A percentile compares a stretch with the other conserved stretches of the same genome.
phyloP scores from a whole-genome alignment of 768 basidiomycete genomes.

The Podaxis carcinomalis region DNA sequence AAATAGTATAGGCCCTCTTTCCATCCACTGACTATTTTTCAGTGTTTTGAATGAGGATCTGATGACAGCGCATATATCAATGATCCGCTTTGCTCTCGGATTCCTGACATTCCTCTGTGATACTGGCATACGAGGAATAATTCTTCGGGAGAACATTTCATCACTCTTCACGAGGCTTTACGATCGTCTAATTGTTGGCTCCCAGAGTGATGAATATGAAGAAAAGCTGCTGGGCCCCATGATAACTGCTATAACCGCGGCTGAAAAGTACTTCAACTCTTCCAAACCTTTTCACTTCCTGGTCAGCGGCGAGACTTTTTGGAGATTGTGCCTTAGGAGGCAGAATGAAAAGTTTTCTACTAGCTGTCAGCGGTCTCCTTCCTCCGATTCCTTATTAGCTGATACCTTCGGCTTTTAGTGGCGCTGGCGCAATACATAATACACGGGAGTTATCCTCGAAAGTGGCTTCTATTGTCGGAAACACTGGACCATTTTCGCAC shows the following conservation, averaged over 20 bases:
- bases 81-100: slow-evolving; percentile 9
- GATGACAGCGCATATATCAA: neutral
- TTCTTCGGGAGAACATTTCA: slow-evolving; percentile 12
- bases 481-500: slow-evolving; percentile 54
- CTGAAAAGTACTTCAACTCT: slow-evolving; percentile 6
- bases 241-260: neutral
- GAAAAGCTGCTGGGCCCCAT: slow-evolving; percentile 3
- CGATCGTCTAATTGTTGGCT: neutral
- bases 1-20: neutral
- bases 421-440: slow-evolving; percentile 20
- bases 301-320: neutral
- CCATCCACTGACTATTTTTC: neutral
- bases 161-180: slow-evolving; percentile 1
- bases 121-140: neutral
- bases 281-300: neutral
- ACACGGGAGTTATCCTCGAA: slow-evolving; percentile 20
- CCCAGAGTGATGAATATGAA: neutral
- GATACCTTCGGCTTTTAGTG: slow-evolving; percentile 11
- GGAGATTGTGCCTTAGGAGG: neutral
- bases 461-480: slow-evolving; percentile 41
- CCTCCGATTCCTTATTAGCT: too few relatives aligned
- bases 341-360: neutral
- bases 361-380: neutral
- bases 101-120: slow-evolving; percentile 7
- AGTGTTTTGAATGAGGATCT: neutral